Evolutionary conservation across 176 grass and related monocot species (phyloP), one percentile per base, ranked within the genome.

Genomic region (Lolium rigidum): DNA sequence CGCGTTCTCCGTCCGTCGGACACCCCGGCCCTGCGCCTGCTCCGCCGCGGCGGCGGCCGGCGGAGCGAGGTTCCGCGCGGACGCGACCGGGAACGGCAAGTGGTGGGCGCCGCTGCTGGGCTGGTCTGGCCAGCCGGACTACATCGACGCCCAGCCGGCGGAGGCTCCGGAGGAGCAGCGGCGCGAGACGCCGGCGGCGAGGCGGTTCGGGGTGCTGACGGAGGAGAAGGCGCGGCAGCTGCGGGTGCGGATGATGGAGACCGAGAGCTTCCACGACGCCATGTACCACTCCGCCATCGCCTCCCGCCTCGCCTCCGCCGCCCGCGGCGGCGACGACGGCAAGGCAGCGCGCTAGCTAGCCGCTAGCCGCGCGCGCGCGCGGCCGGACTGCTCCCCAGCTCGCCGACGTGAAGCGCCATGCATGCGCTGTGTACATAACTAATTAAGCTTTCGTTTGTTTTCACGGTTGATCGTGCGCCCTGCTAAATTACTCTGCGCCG

Each of bases 251-350:
- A 96, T 89, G 90, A 85, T 91, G 82, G 97, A 99, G 84, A 88
- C 70, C 70, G 82, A 94, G 80, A 94, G 76, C 82, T 99, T 94
- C 91, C 94, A 94, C 77, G 90, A 99, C 73, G 82, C 73, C 88
- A 99, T 99, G 97, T 99, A 99, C 89, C 94, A 96, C 94, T 99
- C 97, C 74, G 94, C 90, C 88, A 99, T 99, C 83, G 97, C 97
- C 6, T 95, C 97, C 68, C 97, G 97, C 75, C 94, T 98, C 84
- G 97, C 97, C 76, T 95, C 97, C 80, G 90, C 93, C 76, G 5
- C 81, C 15, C 81, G 82, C 13, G 88, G 18, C 18, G 15, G 67
- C 82, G 20, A 15, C 71, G 9, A 1, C 67, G n/a, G n/a, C n/a
- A n/a, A n/a, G n/a, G n/a, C n/a, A n/a, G n/a, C n/a, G n/a, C n/a